phyloP scores from a whole-genome alignment of 345 rosid genomes.

The Euphorbia pulcherrima region DNA sequence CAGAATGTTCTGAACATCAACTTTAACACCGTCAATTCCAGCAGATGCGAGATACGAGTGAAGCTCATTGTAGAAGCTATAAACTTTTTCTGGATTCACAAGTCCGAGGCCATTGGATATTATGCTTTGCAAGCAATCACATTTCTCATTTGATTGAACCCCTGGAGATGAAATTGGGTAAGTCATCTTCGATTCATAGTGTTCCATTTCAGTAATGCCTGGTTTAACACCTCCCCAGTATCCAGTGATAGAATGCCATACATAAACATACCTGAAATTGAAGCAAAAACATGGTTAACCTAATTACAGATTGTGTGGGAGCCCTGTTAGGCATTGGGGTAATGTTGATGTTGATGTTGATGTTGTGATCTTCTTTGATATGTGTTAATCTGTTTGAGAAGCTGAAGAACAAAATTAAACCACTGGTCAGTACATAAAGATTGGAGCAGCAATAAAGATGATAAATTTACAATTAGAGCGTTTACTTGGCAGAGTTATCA shows the following conservation, averaged over 20 bases:
- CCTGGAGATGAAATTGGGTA: constrained; percentile 58
- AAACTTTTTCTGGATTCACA: constrained; percentile 66
- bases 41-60: constrained; percentile 69
- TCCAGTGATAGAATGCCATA: constrained; percentile 69
- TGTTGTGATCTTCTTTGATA: constrained; percentile 63
- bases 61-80: constrained; percentile 61
- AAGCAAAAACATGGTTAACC: not conserved
- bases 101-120: constrained; percentile 61
- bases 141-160: constrained; percentile 52
- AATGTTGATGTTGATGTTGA: too few relatives aligned
- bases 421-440: not conserved
- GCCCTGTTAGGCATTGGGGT: too few relatives aligned
- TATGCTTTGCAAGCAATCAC: constrained; percentile 46
- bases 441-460: not conserved
- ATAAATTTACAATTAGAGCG: not conserved
- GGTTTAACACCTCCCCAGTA: constrained; percentile 70
- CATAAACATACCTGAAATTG: constrained; percentile 44
- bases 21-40: constrained; percentile 75
- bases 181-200: constrained; percentile 49
- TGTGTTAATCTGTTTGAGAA: constrained; percentile 56
- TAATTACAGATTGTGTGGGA: not conserved
- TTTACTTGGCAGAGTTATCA: constrained; percentile 65
- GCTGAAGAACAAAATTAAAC: constrained; percentile 31
- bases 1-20: constrained; percentile 75
- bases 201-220: constrained; percentile 44